Conservation (phyloP, 805 yeast genomes). For the Saccharomycopsis capsularis region DNA sequence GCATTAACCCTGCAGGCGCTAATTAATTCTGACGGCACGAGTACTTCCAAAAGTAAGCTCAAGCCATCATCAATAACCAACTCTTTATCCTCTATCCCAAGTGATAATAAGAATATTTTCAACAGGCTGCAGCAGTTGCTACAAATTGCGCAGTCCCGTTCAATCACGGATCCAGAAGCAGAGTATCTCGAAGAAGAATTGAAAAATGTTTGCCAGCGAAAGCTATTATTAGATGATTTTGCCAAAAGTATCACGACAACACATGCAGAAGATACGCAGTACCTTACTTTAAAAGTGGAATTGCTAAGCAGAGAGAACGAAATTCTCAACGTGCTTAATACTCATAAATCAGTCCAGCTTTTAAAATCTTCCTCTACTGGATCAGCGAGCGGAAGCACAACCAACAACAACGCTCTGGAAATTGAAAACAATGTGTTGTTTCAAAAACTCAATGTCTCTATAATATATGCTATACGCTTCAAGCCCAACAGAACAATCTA, state of each 20-base stretch:
- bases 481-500: constrained; percentile 20
- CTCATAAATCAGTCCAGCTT: not conserved
- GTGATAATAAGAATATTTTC: too few species aligned
- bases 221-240: constrained; percentile 7
- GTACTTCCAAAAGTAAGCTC: too few species aligned
- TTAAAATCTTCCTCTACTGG: not conserved
- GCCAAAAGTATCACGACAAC: not conserved
- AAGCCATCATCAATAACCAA: not conserved
- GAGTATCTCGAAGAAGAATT: too few species aligned
- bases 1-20: too few species aligned
- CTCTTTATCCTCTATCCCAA: not conserved
- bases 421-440: not conserved
- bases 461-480: constrained; percentile 7
- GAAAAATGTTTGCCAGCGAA: constrained; percentile 6
- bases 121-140: too few species aligned
- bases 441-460: constrained; percentile 3
- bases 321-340: constrained; percentile 3
- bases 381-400: not conserved
- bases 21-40: too few species aligned
- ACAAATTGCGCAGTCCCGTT: too few species aligned
- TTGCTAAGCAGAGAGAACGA: constrained; percentile 11
- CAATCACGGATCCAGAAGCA: too few species aligned
- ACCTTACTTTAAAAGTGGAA: constrained; percentile 9
- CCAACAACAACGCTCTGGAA: not conserved
- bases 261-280: constrained; percentile 7